Base-by-base conservation (phyloP, 352 stramenopile genomes). In the Pythium dissotocum region DNA sequence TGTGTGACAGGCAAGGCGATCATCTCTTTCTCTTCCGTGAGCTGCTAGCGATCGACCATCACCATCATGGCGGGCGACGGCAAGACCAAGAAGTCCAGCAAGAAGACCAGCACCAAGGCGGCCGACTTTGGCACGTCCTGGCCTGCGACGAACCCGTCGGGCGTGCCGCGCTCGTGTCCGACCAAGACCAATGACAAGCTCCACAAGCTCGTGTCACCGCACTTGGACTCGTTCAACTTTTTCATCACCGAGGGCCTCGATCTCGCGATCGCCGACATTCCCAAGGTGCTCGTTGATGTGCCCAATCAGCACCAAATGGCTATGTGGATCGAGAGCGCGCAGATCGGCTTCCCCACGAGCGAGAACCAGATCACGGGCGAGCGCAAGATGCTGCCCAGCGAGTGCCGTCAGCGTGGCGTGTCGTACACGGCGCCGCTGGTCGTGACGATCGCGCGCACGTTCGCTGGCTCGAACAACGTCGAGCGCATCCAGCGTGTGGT, bases 141-240 rank as follows among this genome's bases (percentile, higher is more conserved):
- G 88, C 82, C 86, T 21, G 72, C 85, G 54, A 96, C 88, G 3
- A 96, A 94, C 63, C 88, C 88, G 71, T 93, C 85, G 61, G 93
- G 85, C 8, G 71, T 77, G 49, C 80, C 88, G 61, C 85, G 86
- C 61, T 94, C 85, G 30, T 85, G 87, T 49, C 88, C 88, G 30
- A 67, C 72, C 16, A 79, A 88, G 62, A 89, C 83, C 55, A 95
- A 96, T 80, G 75, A 77, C 3, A 94, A 91, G 58, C 72, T 96
- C 36, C 83, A 93, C 67, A 88, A 91, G 70, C 87, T 99, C 48
- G 95, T 98, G 51, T 82, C 85, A 56, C 97, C 97, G n/a, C 98
- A 99, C 77, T 83, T 99, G 48, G 94, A 99, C 61, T 98, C 93
- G 57, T 99, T 99, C 82, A 98, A 99, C 77, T 99, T 97, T 69